Base-by-base conservation (phyloP, 306 rosid genomes). In the Gleditsia sinensis region DNA sequence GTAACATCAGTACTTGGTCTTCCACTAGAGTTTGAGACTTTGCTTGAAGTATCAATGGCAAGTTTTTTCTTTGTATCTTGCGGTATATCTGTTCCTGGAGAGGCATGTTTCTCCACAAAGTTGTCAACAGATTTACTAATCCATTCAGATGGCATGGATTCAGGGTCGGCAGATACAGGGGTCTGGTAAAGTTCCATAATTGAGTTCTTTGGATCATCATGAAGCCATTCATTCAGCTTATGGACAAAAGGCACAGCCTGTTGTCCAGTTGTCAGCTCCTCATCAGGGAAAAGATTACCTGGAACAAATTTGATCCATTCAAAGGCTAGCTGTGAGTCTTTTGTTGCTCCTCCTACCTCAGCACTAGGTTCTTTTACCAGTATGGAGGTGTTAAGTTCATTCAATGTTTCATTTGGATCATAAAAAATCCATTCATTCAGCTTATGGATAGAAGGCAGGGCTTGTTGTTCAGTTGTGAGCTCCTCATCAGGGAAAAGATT, bases 91-190 rank as follows among this genome's bases (percentile, higher is more conserved):
- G 69, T 23, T 72, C 71, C 54, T 40, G 69, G 57, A 2, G 55
- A 75, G 20, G 19, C 81, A 58, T 51, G 75, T 34, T 77, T 77
- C 75, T 80, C 88, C 70, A 8, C 68, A n/a, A n/a, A n/a, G n/a
- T n/a, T n/a, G n/a, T n/a, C n/a, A n/a, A n/a, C n/a, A 50, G 82
- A 28, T 63, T 70, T 63, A 70, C 32, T 30, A 62, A 34, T 53
- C 32, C 48, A 80, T 57, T 72, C 61, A 27, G 64, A 68, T 46
- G 72, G 60, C 46, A 40, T 12, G n/a, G 46, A 10, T 40, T 10
- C 46, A 40, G 46, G 46, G 3, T 40, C 46, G 11, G 46, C n/a
- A 40, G 16, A 1, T 40, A 11, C 16, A 10, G 16, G 46, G 9
- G 46, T 3, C 11, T 2, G 46, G 46, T 40, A 10, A 16, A 40